Evolutionary conservation across 1,284 basidiomycete genomes (phyloP).

Genomic region (Ustilago cynodontis): DNA sequence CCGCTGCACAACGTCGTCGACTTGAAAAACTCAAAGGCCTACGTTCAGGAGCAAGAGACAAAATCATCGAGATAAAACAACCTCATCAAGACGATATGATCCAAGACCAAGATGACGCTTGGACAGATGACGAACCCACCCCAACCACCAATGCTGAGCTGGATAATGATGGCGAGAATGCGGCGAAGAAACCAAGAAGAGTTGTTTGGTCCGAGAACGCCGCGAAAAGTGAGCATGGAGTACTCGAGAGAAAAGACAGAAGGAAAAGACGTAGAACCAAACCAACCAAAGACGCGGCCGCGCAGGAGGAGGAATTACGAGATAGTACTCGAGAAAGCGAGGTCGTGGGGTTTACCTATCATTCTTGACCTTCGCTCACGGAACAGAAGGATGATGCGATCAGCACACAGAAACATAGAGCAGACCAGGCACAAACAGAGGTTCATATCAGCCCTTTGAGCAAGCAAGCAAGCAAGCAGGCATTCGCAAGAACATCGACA

Average conservation of each 20-base stretch:
- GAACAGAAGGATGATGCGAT: not conserved
- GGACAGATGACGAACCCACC: conserved; percentile 45
- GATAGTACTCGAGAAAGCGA: conserved; percentile 1
- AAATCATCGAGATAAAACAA: conserved; percentile 28
- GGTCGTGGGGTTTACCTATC: conserved; percentile 8
- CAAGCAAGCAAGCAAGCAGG: no score
- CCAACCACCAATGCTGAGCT: not conserved
- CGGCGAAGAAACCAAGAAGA: conserved; percentile 9
- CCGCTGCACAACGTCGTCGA: conserved; percentile 19
- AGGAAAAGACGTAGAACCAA: conserved; percentile 20
- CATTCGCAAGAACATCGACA: no score
- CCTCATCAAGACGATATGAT: conserved; percentile 17
- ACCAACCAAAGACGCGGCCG: not conserved
- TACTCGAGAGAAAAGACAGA: conserved; percentile 24
- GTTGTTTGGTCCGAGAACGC: conserved; percentile 24
- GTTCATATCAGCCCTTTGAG: no score
- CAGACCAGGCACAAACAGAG: no score
- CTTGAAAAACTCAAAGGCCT: conserved; percentile 33
- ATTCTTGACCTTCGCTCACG: conserved; percentile 8
- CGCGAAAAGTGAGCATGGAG: conserved; percentile 4
- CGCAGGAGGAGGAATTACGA: conserved; percentile 1
- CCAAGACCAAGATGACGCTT: conserved; percentile 25
- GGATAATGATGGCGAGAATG: not conserved
- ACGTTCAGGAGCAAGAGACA: conserved; percentile 25
- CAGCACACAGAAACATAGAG: no score